Base-by-base conservation (phyloP, 2,329 filamentous ascomycete species). In the Trichoderma aggressivum region DNA sequence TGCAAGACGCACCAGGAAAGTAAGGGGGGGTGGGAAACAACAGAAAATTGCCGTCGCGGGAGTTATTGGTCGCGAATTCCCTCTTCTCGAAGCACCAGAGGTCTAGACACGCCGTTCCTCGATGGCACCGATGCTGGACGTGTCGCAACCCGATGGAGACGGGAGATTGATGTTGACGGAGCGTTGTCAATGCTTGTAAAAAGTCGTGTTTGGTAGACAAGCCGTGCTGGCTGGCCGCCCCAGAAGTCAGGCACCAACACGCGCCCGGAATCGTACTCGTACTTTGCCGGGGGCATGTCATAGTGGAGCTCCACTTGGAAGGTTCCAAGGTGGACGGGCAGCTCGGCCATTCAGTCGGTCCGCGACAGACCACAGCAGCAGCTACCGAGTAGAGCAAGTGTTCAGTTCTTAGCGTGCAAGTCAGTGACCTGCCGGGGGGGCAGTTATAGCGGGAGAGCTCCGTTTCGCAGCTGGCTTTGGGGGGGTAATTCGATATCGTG, bases 231-330 rank as follows among this genome's bases (percentile, higher is more conserved):
- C 63, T 55, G 73, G 78, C 43, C 47, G 59, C 79, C 79, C 73
- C 72, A 76, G 72, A 76, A 77, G 71, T 80, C 78, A 80, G 79
- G 79, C 79, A 80, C 65, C 74, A 77, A 78, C 72, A 77, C 72
- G 63, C 71, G 32, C 24, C 56, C 24, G 61, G 36, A 36, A 71
- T 34, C 30, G 50, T 53, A 16, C 61, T 34, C 30, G 50, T 53
- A 16, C 61, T 34, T 58, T 30, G 47, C 28, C n/a, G 61, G 59
- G 60, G 50, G 32, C 60, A 64, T 63, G 59, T 70, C 68, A 70
- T 63, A 39, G 67, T 53, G 24, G 24, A 39, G 61, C 50, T 43
- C 34, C 34, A 64, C 21, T 18, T 43, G 43, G 18, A 21, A 47
- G 43, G 18, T 16, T 39, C 36, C 18, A 39, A 39, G 18, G 36